Conservation (phyloP, 306 rosid species). For the Geum urbanum region DNA sequence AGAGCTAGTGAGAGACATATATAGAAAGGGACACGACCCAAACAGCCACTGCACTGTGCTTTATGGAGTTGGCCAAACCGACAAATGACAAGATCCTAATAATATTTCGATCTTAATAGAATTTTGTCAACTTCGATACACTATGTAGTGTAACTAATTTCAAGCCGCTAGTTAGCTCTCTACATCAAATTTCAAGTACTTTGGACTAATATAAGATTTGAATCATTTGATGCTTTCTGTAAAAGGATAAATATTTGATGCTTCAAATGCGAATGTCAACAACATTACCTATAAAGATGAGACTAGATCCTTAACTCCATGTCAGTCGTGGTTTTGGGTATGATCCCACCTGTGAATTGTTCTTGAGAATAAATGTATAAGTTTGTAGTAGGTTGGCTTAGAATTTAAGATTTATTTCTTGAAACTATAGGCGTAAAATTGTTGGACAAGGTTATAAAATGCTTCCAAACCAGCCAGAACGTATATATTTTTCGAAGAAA, state of each 20-base stretch:
- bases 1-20: neutral
- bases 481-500: no score
- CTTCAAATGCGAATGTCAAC: neutral
- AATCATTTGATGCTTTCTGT: no score
- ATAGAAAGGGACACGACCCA: constrained; percentile 20
- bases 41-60: neutral
- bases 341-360: neutral
- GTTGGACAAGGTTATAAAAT: neutral
- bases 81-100: constrained; percentile 39
- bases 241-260: neutral
- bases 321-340: constrained; percentile 1
- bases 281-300: neutral
- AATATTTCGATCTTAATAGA: constrained; percentile 17
- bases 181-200: no score
- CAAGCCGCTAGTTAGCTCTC: neutral
- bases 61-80: constrained; percentile 22
- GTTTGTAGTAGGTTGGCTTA: neutral
- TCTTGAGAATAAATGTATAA: neutral
- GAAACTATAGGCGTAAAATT: constrained; percentile 1
- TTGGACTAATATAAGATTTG: no score
- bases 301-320: neutral
- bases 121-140: constrained; percentile 29
- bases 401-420: neutral
- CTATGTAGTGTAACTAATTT: neutral
- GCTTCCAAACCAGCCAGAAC: neutral